A percentile compares a stretch with the other conserved stretches of the same genome.
Conservation (phyloP, 75 land plant species). For the Adiantum capillusveneris region DNA sequence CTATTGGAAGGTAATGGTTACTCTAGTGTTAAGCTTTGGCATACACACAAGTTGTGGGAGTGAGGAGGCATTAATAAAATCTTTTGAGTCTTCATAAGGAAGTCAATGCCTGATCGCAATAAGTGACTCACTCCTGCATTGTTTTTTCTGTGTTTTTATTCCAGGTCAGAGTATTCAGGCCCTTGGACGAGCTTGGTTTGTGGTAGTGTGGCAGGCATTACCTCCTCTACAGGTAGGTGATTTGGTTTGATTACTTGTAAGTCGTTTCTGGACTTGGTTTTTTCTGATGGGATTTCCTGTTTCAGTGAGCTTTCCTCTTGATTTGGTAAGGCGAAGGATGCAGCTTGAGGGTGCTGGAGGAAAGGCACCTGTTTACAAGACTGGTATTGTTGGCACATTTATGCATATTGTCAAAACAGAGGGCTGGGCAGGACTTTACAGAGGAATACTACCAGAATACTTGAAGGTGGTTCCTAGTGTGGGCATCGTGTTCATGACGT, state of each 20-base stretch:
- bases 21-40: too few relatives aligned
- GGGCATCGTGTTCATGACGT: constrained; percentile 91
- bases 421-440: constrained; percentile 66
- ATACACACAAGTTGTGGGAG: too few relatives aligned
- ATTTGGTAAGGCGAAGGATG: constrained; percentile 78
- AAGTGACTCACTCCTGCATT: too few relatives aligned
- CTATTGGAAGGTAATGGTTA: constrained; percentile 36
- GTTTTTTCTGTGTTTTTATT: neutral
- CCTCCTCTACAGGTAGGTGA: constrained; percentile 79
- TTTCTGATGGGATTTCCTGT: neutral
- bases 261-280: neutral
- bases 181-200: constrained; percentile 66
- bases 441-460: constrained; percentile 89
- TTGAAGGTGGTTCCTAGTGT: constrained; percentile 89
- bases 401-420: constrained; percentile 50
- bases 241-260: too few relatives aligned
- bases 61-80: too few relatives aligned
- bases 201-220: constrained; percentile 89
- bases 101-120: too few relatives aligned
- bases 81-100: too few relatives aligned
- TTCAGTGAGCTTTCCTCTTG: constrained; percentile 81
- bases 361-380: constrained; percentile 55
- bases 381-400: constrained; percentile 65
- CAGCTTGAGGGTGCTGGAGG: constrained; percentile 95
- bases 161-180: constrained; percentile 56